phyloP scores from a whole-genome alignment of 2,329 filamentous ascomycete species.

The Calonectria naviculata region DNA sequence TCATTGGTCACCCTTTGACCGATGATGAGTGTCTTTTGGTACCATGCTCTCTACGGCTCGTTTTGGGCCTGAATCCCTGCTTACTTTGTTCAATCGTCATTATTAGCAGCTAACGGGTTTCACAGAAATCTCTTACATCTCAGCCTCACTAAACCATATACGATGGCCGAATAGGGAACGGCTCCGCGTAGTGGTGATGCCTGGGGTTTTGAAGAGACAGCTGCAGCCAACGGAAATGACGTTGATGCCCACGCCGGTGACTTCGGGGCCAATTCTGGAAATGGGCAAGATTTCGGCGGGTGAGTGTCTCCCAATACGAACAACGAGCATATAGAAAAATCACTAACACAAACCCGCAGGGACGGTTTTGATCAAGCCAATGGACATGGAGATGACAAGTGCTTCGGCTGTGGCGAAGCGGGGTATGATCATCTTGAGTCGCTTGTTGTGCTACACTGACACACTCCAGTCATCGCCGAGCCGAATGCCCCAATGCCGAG shows the following conservation, averaged over 20 bases:
- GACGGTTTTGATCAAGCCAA: slow-evolving; percentile 14
- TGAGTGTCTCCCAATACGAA: background rate
- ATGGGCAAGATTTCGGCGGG: background rate
- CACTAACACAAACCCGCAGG: background rate
- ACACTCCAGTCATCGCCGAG: slow-evolving; percentile 42
- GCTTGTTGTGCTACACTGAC: slow-evolving; percentile 17
- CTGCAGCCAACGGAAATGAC: background rate
- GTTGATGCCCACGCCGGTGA: background rate
- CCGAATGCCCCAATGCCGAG: slow-evolving; percentile 49
- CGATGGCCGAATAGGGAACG: slow-evolving; percentile 18
- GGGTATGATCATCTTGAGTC: slow-evolving; percentile 40
- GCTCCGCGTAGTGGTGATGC: slow-evolving; percentile 6
- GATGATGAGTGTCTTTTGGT: too few species aligned
- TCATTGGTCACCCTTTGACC: background rate
- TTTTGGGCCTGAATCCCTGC: background rate
- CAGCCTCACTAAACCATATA: background rate
- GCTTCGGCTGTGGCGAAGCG: slow-evolving; percentile 50
- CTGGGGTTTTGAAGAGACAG: slow-evolving; percentile 3
- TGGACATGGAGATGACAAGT: slow-evolving; percentile 41
- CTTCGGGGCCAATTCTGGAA: background rate
- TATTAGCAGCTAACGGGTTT: background rate
- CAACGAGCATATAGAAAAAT: background rate
- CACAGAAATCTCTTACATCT: background rate
- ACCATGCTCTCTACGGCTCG: background rate
- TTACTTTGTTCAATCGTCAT: background rate